Evolutionary conservation across 148 eudicot species (phyloP).

Genomic region (Vaccinium myrtillus): DNA sequence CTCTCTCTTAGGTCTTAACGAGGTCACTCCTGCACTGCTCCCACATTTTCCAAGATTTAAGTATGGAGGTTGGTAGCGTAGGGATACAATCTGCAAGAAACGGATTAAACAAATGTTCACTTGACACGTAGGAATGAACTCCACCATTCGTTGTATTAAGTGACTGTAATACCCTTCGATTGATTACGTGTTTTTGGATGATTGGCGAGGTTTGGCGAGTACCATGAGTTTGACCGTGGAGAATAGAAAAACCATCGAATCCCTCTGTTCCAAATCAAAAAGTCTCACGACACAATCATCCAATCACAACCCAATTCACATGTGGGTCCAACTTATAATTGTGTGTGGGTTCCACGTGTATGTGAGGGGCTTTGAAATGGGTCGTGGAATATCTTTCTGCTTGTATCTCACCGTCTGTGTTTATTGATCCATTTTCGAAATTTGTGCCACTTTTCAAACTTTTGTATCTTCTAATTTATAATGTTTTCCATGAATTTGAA

Average conservation of each 20-base stretch:
- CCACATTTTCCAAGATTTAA: neutral
- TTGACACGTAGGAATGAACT: neutral
- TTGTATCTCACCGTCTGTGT: no score
- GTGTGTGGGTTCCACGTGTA: no score
- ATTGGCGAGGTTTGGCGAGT: neutral
- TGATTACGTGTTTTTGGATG: neutral
- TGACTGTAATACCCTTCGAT: neutral
- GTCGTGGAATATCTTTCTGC: no score
- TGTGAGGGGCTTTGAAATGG: no score
- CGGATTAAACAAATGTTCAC: neutral
- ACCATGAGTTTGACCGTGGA: neutral
- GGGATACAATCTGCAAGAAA: neutral
- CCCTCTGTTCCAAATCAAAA: neutral
- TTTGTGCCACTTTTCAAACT: no score
- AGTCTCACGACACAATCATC: no score
- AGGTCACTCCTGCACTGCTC: neutral
- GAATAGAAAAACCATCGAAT: neutral
- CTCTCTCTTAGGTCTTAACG: neutral
- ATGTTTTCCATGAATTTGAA: no score
- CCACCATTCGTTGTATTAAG: neutral
- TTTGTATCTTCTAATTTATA: no score
- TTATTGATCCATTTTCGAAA: no score
- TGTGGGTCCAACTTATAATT: no score
- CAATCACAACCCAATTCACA: no score
- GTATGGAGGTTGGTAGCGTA: neutral